phyloP scores from a whole-genome alignment of 441 rosid species.

The Corymbia calophylla region DNA sequence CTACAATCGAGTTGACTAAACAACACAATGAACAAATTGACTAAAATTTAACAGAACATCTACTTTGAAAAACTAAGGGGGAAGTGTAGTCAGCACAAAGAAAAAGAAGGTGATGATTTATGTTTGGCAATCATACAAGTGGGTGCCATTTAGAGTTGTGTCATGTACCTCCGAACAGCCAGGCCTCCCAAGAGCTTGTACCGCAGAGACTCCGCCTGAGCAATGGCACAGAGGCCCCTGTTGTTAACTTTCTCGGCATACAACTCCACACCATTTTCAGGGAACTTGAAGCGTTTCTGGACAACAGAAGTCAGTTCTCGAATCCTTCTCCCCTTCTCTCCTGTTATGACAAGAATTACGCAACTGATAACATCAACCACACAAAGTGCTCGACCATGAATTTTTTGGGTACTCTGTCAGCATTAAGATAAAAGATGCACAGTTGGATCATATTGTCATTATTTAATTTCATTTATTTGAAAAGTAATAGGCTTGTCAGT shows the following conservation, averaged over 20 bases:
- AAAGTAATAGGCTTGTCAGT: neutral
- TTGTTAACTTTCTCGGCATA: slow-evolving; percentile 9
- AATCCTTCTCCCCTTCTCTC: slow-evolving; percentile 11
- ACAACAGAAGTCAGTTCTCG: slow-evolving; percentile 13
- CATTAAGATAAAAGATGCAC: neutral
- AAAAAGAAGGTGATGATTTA: neutral
- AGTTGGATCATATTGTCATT: neutral
- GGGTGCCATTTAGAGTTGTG: neutral
- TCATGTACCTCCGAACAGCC: slow-evolving; percentile 10
- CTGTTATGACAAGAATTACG: neutral
- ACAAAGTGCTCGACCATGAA: neutral
- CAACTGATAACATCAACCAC: neutral
- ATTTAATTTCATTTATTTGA: neutral
- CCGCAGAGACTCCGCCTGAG: slow-evolving; percentile 10
- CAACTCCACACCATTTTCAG: slow-evolving; percentile 9
- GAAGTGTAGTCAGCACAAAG: neutral
- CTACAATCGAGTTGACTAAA: neutral
- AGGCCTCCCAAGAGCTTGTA: slow-evolving; percentile 12
- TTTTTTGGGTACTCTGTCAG: neutral
- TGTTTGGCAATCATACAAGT: neutral
- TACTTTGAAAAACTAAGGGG: neutral
- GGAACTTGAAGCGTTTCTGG: slow-evolving; percentile 9
- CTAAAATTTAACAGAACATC: neutral
- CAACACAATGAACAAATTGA: neutral
- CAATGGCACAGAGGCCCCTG: slow-evolving; percentile 16